Conservation (phyloP, 2,329 filamentous ascomycete species). For the Xylariaceae sp. region DNA sequence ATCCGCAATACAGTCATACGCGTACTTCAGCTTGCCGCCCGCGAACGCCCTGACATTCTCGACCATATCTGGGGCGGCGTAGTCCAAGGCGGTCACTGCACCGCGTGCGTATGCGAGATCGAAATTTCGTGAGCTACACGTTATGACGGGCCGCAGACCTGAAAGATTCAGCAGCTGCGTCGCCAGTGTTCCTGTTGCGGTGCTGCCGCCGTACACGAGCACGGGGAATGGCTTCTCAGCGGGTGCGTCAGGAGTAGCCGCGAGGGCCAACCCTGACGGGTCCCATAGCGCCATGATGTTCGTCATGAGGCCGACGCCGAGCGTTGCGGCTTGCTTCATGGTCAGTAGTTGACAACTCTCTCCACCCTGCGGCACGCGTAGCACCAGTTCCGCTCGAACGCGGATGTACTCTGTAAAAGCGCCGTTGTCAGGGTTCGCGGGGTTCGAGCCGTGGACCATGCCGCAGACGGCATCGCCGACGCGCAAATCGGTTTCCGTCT, state of each 20-base stretch:
- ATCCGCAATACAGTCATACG: slow-evolving; percentile 57
- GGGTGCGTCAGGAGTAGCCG: neutral
- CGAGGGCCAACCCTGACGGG: neutral
- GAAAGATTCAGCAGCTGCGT: slow-evolving; percentile 14
- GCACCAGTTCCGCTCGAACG: neutral
- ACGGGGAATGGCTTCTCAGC: slow-evolving; percentile 29
- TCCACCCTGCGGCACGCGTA: slow-evolving; percentile 4
- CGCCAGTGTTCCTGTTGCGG: slow-evolving; percentile 22
- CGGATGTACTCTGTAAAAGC: slow-evolving; percentile 26
- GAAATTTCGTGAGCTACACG: slow-evolving; percentile 15
- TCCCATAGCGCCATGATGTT: slow-evolving; percentile 8
- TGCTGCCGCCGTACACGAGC: slow-evolving; percentile 26
- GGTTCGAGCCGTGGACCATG: too few relatives aligned
- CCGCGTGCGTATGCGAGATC: slow-evolving; percentile 47
- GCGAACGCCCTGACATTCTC: slow-evolving; percentile 55
- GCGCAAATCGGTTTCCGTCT: neutral
- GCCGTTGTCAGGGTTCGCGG: slow-evolving; percentile 4
- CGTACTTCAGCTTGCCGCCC: slow-evolving; percentile 50
- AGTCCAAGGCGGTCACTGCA: slow-evolving; percentile 57
- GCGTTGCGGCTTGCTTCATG: slow-evolving; percentile 7
- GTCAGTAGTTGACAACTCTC: too few relatives aligned
- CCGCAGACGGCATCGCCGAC: slow-evolving; percentile 18
- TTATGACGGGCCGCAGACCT: slow-evolving; percentile 5
- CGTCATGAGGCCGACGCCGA: slow-evolving; percentile 15
- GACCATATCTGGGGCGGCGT: slow-evolving; percentile 52